phyloP scores from a whole-genome alignment of 2,329 filamentous ascomycete species.

The Colletotrichum endophyticum region DNA sequence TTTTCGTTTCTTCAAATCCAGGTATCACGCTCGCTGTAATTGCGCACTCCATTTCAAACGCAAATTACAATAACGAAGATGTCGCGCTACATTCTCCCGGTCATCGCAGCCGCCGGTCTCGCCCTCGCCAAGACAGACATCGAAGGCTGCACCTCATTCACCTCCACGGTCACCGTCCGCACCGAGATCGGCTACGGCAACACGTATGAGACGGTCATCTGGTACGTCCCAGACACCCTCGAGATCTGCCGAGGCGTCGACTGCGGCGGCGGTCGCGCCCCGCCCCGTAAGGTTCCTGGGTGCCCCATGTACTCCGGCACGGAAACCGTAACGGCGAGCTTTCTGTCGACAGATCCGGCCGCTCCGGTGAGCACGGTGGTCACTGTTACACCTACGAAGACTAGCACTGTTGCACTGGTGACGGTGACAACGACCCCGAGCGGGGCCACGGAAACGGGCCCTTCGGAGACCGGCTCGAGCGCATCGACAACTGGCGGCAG shows the following conservation, averaged over 20 bases:
- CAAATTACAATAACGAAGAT: background rate
- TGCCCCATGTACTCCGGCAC: constrained; percentile 62
- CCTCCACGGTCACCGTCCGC: constrained; percentile 29
- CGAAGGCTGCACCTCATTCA: constrained; percentile 44
- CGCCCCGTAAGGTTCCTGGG: constrained; percentile 66
- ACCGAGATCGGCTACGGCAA: background rate
- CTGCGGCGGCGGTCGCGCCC: constrained; percentile 70
- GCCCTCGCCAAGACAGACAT: constrained; percentile 48
- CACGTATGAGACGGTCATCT: constrained; percentile 53
- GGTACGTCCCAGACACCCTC: constrained; percentile 66
- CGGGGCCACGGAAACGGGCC: background rate
- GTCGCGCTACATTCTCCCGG: constrained; percentile 16
- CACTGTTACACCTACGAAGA: background rate
- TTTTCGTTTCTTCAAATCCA: background rate
- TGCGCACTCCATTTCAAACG: background rate
- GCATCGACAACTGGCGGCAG: background rate
- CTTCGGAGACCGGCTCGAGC: background rate
- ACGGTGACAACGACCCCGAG: background rate
- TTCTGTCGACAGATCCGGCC: background rate
- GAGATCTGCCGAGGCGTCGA: constrained; percentile 69
- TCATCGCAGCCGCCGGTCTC: constrained; percentile 31
- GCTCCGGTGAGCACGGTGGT: background rate
- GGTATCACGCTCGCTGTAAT: background rate
- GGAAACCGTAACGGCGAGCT: constrained; percentile 26
- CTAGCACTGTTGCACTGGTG: background rate